Evolutionary conservation across 805 yeast genomes (phyloP).

Genomic region (Candida palmyrensis): DNA sequence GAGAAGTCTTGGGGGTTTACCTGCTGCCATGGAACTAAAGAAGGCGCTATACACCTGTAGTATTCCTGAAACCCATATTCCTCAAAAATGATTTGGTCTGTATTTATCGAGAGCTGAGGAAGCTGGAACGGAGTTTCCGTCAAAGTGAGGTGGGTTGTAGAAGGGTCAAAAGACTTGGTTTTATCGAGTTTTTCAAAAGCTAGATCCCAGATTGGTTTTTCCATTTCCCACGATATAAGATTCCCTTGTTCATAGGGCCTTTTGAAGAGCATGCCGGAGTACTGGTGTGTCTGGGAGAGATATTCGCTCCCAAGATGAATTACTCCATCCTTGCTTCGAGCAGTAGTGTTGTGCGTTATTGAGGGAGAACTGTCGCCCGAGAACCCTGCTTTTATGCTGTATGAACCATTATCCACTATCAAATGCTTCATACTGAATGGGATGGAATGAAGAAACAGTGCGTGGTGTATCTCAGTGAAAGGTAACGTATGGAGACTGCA

Average conservation of each 20-base stretch:
- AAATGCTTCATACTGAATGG: slow-evolving; percentile 28
- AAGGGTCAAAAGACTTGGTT: slow-evolving; percentile 13
- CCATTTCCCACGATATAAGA: slow-evolving; percentile 84
- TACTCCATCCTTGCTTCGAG: slow-evolving; percentile 70
- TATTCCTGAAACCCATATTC: slow-evolving; percentile 78
- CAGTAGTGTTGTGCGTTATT: slow-evolving; percentile 62
- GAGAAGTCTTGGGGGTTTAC: slow-evolving; percentile 48
- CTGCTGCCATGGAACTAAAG: slow-evolving; percentile 29
- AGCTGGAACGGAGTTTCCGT: slow-evolving; percentile 81
- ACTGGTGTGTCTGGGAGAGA: slow-evolving; percentile 57
- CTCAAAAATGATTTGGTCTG: slow-evolving; percentile 91
- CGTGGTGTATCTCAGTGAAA: too few species aligned
- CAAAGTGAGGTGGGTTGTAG: slow-evolving; percentile 50
- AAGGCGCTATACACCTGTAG: slow-evolving; percentile 59
- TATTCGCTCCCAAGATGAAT: slow-evolving; percentile 69
- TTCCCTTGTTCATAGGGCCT: slow-evolving; percentile 80
- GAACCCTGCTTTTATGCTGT: slow-evolving; percentile 56
- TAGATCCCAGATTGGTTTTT: slow-evolving; percentile 88
- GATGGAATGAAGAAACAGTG: too few species aligned
- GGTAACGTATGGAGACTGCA: too few species aligned
- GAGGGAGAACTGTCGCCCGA: slow-evolving; percentile 31
- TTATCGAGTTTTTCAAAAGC: slow-evolving; percentile 36
- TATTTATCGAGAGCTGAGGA: slow-evolving; percentile 74
- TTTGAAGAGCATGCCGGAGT: slow-evolving; percentile 65
- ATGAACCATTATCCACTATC: slow-evolving; percentile 88